Percentiles rank a stretch among this genome's conserved stretches.
Conservation (phyloP, 129 eudicot genomes). For the Gnaphalium uliginosum region DNA sequence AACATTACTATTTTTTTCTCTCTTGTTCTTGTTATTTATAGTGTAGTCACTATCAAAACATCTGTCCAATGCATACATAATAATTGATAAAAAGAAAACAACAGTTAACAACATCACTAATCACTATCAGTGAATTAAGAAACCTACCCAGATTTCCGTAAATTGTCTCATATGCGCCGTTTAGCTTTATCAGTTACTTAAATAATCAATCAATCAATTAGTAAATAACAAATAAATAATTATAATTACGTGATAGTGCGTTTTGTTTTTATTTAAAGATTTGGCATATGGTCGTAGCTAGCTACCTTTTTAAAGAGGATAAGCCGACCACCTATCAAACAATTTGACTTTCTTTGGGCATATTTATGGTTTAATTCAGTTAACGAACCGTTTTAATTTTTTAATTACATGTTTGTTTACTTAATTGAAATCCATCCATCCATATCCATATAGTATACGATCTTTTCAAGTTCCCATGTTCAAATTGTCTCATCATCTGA, state of each 20-base stretch:
- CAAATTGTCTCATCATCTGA: conserved; percentile 4
- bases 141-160: conserved; percentile 9
- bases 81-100: neutral
- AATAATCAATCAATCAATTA: conserved; percentile 1
- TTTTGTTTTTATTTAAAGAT: neutral
- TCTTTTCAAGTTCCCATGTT: conserved; percentile 23
- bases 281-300: conserved; percentile 5
- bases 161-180: conserved; percentile 31
- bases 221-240: too few relatives aligned
- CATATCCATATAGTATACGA: neutral
- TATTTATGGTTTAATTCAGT: conserved; percentile 14
- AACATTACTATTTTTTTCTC: neutral
- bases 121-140: neutral
- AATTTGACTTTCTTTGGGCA: neutral
- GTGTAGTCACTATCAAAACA: neutral
- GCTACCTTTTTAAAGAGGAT: conserved; percentile 16
- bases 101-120: neutral
- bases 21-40: neutral
- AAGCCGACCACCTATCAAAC: conserved; percentile 19
- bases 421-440: neutral
- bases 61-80: neutral
- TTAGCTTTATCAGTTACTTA: conserved; percentile 11
- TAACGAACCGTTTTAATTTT: neutral
- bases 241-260: neutral
- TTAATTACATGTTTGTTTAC: neutral